Conservation (phyloP, 140 eudicot species). For the Anethum foeniculum region DNA sequence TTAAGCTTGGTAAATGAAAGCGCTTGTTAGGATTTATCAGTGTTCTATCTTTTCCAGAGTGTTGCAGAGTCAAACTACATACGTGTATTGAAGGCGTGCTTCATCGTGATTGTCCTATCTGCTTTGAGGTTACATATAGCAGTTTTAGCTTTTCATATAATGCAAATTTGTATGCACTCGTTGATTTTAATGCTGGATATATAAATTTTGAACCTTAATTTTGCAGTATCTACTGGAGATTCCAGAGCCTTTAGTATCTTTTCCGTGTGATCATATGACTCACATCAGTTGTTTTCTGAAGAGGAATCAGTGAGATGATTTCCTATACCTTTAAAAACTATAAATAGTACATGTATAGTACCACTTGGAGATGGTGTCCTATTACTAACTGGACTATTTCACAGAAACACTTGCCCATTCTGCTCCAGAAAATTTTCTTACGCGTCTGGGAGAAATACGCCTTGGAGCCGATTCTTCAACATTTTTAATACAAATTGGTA, state of each 20-base stretch:
- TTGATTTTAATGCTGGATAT: background rate
- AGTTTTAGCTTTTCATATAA: background rate
- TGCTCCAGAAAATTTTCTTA: constrained; percentile 64
- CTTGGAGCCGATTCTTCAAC: constrained; percentile 74
- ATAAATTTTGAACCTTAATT: background rate
- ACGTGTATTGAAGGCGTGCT: constrained; percentile 87
- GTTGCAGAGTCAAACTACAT: constrained; percentile 65
- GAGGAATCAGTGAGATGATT: constrained; percentile 65
- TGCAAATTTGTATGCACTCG: background rate
- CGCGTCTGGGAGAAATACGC: constrained; percentile 41
- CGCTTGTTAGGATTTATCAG: background rate
- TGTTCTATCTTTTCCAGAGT: constrained; percentile 32
- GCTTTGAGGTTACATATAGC: constrained; percentile 44
- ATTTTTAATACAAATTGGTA: constrained; percentile 49
- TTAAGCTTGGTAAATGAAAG: background rate
- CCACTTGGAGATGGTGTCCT: background rate
- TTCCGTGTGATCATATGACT: constrained; percentile 90
- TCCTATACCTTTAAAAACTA: background rate
- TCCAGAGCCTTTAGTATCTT: constrained; percentile 34
- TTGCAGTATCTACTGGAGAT: constrained; percentile 71
- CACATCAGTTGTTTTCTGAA: constrained; percentile 64
- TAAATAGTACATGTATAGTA: background rate
- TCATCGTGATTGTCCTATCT: constrained; percentile 95
- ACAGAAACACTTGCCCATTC: constrained; percentile 76
- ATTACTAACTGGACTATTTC: background rate